phyloP scores from a whole-genome alignment of 108 stramenopile genomes.

The Epithemia pelagica region DNA sequence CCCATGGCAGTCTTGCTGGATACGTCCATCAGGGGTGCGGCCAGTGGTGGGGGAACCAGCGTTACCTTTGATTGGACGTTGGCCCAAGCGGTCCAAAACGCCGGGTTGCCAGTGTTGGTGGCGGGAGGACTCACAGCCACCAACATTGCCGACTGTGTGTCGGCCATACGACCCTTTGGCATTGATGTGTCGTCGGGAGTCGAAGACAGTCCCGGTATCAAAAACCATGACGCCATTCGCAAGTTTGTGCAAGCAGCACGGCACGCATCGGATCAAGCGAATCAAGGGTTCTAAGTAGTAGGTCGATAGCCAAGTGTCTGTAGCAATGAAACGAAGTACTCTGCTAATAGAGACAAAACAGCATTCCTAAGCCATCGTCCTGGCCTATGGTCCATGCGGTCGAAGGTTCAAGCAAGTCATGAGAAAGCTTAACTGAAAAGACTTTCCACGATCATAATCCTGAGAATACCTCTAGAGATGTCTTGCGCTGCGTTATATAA shows the following conservation, averaged over 20 bases:
- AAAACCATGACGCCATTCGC: slow-evolving; percentile 77
- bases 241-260: slow-evolving; percentile 72
- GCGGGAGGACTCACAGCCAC: slow-evolving; percentile 91
- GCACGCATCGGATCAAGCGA: slow-evolving; percentile 66
- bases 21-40: slow-evolving; percentile 83
- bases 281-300: slow-evolving; percentile 78
- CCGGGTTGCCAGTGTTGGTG: slow-evolving; percentile 92
- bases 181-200: slow-evolving; percentile 94
- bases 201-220: slow-evolving; percentile 79
- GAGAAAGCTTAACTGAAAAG: too few species aligned
- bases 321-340: too few species aligned
- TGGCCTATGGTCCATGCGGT: too few species aligned
- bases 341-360: too few species aligned
- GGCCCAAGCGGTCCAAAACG: slow-evolving; percentile 71
- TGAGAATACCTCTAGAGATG: too few species aligned
- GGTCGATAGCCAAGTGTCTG: too few species aligned
- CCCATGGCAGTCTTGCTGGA: slow-evolving; percentile 88
- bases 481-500: too few species aligned
- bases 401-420: too few species aligned
- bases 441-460: too few species aligned
- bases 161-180: slow-evolving; percentile 76
- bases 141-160: slow-evolving; percentile 76
- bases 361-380: too few species aligned
- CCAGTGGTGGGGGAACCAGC: slow-evolving; percentile 90
- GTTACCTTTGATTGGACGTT: slow-evolving; percentile 90